Base-by-base conservation (phyloP, 225 moss, liverwort and hornwort species). In the Pleurozium schreberi region DNA sequence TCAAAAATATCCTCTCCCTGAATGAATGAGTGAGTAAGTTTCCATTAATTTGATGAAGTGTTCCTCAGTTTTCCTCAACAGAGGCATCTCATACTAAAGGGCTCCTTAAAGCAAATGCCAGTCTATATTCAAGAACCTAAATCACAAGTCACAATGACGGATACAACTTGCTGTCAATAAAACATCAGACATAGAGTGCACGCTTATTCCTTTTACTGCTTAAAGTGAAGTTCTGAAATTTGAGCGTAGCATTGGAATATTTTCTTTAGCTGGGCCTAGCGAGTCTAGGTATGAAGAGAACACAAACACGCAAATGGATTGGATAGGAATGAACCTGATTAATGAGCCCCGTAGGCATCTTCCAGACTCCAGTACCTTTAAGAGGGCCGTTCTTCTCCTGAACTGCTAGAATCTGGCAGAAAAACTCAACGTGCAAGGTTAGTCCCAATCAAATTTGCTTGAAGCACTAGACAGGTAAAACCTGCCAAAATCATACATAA, bases 1-100 rank as follows among this genome's bases (percentile, higher is more conserved):
- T 89, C 85, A 85, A 91, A 93, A 77, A 96, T 89, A 88, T 96
- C 92, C 84, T 96, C 96, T 81, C 94, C 96, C 96, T 96, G 93
- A 85, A 94, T 64, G 47, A 75, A 86, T 49, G 61, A 86, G 85
- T 42, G 63, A 83, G 84, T 70, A 55, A 76, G 62, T 63, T 58
- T 61, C 30, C 53, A 83, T 87, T 84, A 81, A 62, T 83, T 69
- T 84, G 85, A 68, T 57, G 27, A 64, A 87, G 79, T 82, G 45
- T 62, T 87, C 69, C 45, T 86, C 50, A 18, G 58, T 27, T 70
- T 70, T 86, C 76, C 88, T 87, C 90, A 64, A 81, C 55, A 89
- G 75, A 90, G 66, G 50, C 50, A 85, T 61, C 87, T 87, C 91
- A 65, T 33, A 55, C 63, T 53, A 66, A 87, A 87, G 50, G 78